Conservation (phyloP, 83 land plant genomes). For the Thuja plicata region DNA sequence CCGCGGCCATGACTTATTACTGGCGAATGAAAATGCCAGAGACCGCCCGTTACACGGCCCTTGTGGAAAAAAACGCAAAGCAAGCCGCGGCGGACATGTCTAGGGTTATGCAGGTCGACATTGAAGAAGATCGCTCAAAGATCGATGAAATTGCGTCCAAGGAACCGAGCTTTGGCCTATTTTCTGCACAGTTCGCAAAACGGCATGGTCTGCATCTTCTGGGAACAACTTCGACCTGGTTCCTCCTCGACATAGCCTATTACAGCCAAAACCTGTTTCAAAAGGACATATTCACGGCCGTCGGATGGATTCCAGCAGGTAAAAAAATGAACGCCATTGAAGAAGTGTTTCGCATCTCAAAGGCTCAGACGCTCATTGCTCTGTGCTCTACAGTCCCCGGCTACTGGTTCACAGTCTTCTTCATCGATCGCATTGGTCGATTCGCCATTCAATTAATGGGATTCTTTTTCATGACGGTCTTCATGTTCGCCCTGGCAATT, state of each 20-base stretch:
- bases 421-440: slow-evolving; percentile 31
- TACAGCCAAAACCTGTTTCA: slow-evolving; percentile 36
- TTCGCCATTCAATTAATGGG: slow-evolving; percentile 33
- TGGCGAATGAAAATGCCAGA: slow-evolving; percentile 49
- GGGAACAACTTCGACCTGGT: slow-evolving; percentile 27
- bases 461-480: slow-evolving; percentile 34
- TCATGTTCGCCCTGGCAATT: slow-evolving; percentile 33
- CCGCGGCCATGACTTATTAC: slow-evolving; percentile 38
- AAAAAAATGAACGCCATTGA: slow-evolving; percentile 27
- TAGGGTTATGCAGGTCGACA: slow-evolving; percentile 25
- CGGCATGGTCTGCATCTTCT: slow-evolving; percentile 28
- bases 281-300: slow-evolving; percentile 25
- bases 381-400: slow-evolving; percentile 38
- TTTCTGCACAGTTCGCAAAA: slow-evolving; percentile 12
- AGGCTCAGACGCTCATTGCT: slow-evolving; percentile 30
- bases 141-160: slow-evolving; percentile 8
- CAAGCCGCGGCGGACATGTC: slow-evolving; percentile 32
- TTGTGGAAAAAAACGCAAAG: slow-evolving; percentile 23
- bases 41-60: slow-evolving; percentile 37
- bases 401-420: slow-evolving; percentile 39
- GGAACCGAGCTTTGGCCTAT: background rate
- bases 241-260: slow-evolving; percentile 23
- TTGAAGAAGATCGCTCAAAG: slow-evolving; percentile 19
- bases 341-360: slow-evolving; percentile 24
- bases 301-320: slow-evolving; percentile 21